A percentile compares a stretch with the other conserved stretches of the same genome.
These are phyloP conservation scores for Diaporthe citri DNA, from an alignment of 2,329 filamentous ascomycete genomes.

Conservation along the genomic window DNA sequence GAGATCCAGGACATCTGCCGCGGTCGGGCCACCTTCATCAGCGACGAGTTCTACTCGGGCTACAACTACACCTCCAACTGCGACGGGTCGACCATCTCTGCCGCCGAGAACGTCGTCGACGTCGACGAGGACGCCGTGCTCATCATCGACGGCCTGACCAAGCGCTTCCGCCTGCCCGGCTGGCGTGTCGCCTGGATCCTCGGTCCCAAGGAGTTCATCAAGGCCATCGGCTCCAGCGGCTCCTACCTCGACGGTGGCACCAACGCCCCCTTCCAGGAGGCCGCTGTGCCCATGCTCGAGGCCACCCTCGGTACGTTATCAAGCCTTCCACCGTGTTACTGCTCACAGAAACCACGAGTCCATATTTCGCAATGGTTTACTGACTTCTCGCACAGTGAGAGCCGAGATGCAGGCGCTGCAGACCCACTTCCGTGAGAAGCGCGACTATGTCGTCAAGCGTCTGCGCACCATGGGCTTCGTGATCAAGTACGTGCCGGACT, in stretches of 20 bases:
- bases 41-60: constrained; percentile 96
- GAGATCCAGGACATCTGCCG: constrained; percentile 95
- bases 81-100: constrained; percentile 89
- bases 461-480: constrained; percentile 89
- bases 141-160: constrained; percentile 95
- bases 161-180: constrained; percentile 94
- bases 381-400: constrained; percentile 65
- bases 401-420: constrained; percentile 92
- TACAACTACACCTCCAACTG: constrained; percentile 97
- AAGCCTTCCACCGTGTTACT: neutral
- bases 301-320: constrained; percentile 65
- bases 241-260: constrained; percentile 95
- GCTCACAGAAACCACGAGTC: neutral
- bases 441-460: constrained; percentile 87
- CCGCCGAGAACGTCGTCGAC: constrained; percentile 90
- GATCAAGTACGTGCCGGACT: constrained; percentile 86
- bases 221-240: constrained; percentile 91
- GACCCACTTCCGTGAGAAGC: constrained; percentile 89
- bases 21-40: constrained; percentile 89
- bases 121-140: constrained; percentile 92
- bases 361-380: neutral
- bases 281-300: constrained; percentile 92
- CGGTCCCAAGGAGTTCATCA: constrained; percentile 95
- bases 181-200: constrained; percentile 98
- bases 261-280: constrained; percentile 93